phyloP scores from a whole-genome alignment of 1,284 basidiomycete genomes.

The Cerioporus squamosus region DNA sequence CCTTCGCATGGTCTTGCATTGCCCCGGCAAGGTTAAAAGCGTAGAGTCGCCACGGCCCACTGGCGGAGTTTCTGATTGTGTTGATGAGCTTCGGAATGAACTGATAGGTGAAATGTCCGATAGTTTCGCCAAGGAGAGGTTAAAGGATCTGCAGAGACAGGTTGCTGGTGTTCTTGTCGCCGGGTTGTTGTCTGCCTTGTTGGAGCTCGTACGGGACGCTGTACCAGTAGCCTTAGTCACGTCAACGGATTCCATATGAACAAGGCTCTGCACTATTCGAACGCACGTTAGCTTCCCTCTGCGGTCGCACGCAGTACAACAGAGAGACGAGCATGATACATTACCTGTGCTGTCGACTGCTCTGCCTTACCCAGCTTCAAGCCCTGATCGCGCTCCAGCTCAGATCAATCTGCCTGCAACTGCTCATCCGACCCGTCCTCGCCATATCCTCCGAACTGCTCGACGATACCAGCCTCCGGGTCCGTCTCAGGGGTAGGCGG shows the following conservation, averaged over 20 bases:
- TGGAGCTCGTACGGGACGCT: neutral
- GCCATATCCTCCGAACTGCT: neutral
- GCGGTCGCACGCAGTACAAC: neutral
- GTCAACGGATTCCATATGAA: neutral
- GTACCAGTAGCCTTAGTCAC: neutral
- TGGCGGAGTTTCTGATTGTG: neutral
- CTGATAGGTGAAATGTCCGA: neutral
- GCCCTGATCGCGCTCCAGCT: neutral
- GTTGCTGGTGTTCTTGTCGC: neutral
- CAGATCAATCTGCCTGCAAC: neutral
- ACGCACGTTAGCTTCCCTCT: neutral
- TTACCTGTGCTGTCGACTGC: neutral
- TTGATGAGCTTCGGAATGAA: conserved; percentile 5
- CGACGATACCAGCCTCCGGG: neutral
- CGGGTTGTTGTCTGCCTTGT: too few species aligned
- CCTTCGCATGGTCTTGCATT: neutral
- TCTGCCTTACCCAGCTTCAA: too few species aligned
- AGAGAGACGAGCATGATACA: neutral
- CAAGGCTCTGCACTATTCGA: neutral
- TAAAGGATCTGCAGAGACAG: neutral
- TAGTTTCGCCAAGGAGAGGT: neutral
- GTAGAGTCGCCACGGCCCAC: neutral
- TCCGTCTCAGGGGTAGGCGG: too few species aligned
- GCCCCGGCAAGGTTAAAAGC: neutral
- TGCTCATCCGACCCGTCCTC: neutral